Conservation (phyloP, 2,329 filamentous ascomycete genomes). For the Fusarium vanettenii region DNA sequence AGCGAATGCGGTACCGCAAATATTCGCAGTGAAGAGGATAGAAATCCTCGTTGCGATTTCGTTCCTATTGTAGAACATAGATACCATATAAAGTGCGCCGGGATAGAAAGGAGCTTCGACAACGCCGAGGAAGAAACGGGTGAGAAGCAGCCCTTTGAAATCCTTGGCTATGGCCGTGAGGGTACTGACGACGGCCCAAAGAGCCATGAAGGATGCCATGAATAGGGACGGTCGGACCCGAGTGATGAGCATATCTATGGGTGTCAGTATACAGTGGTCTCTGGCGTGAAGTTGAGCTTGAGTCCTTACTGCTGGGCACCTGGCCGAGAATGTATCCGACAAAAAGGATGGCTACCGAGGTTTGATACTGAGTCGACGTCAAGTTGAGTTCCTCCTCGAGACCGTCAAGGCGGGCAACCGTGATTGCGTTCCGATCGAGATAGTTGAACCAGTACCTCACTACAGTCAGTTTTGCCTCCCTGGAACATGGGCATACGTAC, state of each 20-base stretch:
- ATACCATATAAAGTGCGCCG: conserved; percentile 56
- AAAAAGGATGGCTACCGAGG: conserved; percentile 45
- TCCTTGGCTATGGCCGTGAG: conserved; percentile 58
- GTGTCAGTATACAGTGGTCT: not conserved
- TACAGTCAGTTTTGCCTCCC: conserved; percentile 21
- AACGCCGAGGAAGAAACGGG: conserved; percentile 56
- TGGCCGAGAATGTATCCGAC: conserved; percentile 57
- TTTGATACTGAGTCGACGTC: conserved; percentile 44
- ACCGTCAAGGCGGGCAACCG: conserved; percentile 51
- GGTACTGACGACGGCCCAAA: conserved; percentile 60
- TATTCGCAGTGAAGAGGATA: conserved; percentile 57
- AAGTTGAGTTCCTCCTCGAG: conserved; percentile 44
- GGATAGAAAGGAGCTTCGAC: conserved; percentile 55
- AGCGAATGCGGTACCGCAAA: conserved; percentile 51
- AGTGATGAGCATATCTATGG: conserved; percentile 57
- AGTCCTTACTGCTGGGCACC: not conserved
- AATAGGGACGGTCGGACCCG: conserved; percentile 54
- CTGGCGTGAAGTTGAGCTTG: not conserved
- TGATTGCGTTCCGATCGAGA: conserved; percentile 59
- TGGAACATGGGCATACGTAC: conserved; percentile 55
- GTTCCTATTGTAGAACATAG: conserved; percentile 66
- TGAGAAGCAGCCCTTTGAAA: conserved; percentile 60
- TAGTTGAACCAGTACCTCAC: not conserved
- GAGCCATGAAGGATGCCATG: conserved; percentile 54
- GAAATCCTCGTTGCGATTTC: conserved; percentile 56